These are phyloP conservation scores for Echeveria elegans DNA, from an alignment of 164 flowering plant species.

Conservation along the genomic window DNA sequence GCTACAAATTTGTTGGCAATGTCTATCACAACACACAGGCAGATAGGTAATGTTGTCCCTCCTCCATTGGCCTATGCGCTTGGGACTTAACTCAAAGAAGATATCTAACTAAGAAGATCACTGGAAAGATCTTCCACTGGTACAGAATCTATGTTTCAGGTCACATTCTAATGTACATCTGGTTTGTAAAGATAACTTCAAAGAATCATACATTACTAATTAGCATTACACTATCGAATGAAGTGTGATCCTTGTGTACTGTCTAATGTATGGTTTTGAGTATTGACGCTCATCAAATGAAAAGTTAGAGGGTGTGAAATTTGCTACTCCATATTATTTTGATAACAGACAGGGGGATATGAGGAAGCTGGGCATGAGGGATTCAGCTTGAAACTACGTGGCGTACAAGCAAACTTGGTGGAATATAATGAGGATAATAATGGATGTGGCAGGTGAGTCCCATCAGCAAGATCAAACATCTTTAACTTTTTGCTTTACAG, in stretches of 20 bases:
- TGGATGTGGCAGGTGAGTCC: not conserved
- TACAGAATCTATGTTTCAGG: not conserved
- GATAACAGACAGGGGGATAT: not conserved
- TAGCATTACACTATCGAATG: not conserved
- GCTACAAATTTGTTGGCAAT: not conserved
- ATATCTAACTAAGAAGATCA: not conserved
- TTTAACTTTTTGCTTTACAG: no score
- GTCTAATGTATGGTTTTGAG: no score
- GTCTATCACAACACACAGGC: not conserved
- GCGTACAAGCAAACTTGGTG: not conserved
- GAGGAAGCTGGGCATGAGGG: not conserved
- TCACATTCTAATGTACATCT: not conserved
- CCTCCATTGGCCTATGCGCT: not conserved
- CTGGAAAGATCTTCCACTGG: not conserved
- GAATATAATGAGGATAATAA: no score
- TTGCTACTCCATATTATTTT: not conserved
- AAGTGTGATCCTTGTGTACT: not conserved
- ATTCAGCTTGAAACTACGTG: no score
- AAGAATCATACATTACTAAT: no score
- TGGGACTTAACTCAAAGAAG: not conserved
- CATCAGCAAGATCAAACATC: no score
- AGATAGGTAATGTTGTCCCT: not conserved
- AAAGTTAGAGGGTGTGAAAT: not conserved
- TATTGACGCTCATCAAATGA: not conserved
- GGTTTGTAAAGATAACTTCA: no score